These are phyloP conservation scores for Aristolochia californica DNA, from an alignment of 164 flowering plant genomes.

Conservation along the genomic window DNA sequence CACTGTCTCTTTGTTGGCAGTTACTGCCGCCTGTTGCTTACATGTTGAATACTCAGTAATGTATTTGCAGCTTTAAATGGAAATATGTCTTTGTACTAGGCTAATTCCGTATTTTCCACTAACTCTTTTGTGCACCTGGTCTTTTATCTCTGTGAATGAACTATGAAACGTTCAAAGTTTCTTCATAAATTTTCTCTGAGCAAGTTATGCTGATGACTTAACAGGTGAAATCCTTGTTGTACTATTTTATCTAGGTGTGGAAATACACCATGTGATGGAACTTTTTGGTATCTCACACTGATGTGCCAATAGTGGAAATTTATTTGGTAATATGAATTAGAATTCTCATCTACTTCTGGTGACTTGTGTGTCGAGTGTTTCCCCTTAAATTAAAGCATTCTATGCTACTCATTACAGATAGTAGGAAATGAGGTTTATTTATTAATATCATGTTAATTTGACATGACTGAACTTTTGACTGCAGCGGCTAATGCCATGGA, in stretches of 20 bases:
- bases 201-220: neutral
- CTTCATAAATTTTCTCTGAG: neutral
- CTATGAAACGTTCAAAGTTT: neutral
- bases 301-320: neutral
- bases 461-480: neutral
- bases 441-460: neutral
- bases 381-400: neutral
- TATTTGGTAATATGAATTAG: neutral
- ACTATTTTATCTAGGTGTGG: too few species aligned
- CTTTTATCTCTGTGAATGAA: neutral
- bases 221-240: too few species aligned
- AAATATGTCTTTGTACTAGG: neutral
- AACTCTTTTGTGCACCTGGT: neutral
- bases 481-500: constrained; percentile 64
- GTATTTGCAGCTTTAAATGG: neutral
- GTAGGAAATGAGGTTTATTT: neutral
- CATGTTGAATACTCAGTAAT: neutral
- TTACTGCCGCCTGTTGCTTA: neutral
- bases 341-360: neutral
- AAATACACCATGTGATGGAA: too few species aligned
- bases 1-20: neutral
- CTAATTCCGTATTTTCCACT: neutral
- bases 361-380: neutral
- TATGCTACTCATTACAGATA: neutral
- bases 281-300: too few species aligned